Base-by-base conservation (phyloP, 441 rosid genomes). In the Populus hybrid region DNA sequence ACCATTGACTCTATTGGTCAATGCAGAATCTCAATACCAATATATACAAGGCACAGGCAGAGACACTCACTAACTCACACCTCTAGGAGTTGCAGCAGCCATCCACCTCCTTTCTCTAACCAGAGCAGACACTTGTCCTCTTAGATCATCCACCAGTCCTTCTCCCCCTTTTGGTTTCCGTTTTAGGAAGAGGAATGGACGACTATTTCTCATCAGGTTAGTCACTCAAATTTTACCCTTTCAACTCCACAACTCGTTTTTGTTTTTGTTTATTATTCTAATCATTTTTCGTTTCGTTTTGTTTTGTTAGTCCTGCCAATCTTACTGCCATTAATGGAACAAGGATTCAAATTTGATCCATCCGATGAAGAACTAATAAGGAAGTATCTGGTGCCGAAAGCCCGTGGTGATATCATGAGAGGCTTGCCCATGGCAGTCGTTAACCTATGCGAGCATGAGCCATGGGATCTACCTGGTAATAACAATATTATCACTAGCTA, bases 301-400 rank as follows among this genome's bases (percentile, higher is more conserved):
- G 26, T 42, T 16, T 28, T 8, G 10, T 18, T 23, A 79, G 78
- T 21, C 8, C 35, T 75, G 75, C 5, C 68, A 3, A 0, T 31
- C 7, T n/a, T 10, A 12, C 21, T 31, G 28, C 38, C 3, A 12
- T 18, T 0, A 0, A 20, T 2, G 59, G 1, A 12, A 14, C 45
- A 77, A 66, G 90, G 89, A 29, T 85, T 31, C 73, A 72, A 87
- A 71, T 89, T 89, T 61, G 74, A 64, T 42, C 91, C 93, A 14
- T 78, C 83, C 5, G 86, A 83, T 29, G 85, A 86, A 50, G 84
- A 86, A 71, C 66, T 88, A 75, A 36, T 88, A 59, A 2, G 3
- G 20, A 16, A 72, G 45, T 83, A 71, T 64, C 76, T 88, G 3
- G n/a, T 9, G 20, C 29, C 16, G 10, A 86, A 83, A 81, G 67